Evolutionary conservation across 1,284 basidiomycete genomes (phyloP), one percentile per base, ranked within the genome.

Genomic region (Moesziomyces aphidis): DNA sequence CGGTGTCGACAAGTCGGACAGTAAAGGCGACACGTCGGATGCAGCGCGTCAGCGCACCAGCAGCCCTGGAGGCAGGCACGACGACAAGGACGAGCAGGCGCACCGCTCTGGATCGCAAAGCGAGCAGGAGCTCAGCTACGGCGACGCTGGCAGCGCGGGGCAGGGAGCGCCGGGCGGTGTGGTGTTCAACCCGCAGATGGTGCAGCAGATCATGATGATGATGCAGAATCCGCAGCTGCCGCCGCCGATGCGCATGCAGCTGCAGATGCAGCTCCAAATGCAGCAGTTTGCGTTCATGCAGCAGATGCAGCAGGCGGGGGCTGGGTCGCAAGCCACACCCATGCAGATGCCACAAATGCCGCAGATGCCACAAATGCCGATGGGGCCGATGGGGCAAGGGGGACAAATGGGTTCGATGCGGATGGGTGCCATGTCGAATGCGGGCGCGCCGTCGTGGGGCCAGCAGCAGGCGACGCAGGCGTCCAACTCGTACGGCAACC

Each of bases 181-280:
- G 56, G 58, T 44, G 19, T 83, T 81, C 60, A 76, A 82, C 42
- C 80, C 80, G 7, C 70, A 73, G 51, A 50, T 78, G 48, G 76
- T 81, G 42, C 81, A 82, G 48, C 79, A 83, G 58, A 78, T 82
- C 42, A 78, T 82, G 71, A 76, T 78, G 73, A 81, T 81, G 78
- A 71, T 83, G 22, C 76, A 80, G 45, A 83, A 82, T 42, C 81
- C 82, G 5, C 67, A 76, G 23, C 60, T 83, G 28, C 81, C 82
- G 11, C 77, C 79, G 19, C 79, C 79, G 45, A 78, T 83, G 78
- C 72, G 79, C 23, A 81, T 82, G 77, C 79, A 82, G 61, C 62
- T 81, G 23, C 82, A 83, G 64, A 83, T 82, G 80, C 81, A 83
- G 50, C 48, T 83, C 49, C 81, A 82, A 46, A 76, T 82, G 60